These are phyloP conservation scores for Cenchrus fungigraminus DNA, from an alignment of 176 grass and related monocot species.

Conservation along the genomic window DNA sequence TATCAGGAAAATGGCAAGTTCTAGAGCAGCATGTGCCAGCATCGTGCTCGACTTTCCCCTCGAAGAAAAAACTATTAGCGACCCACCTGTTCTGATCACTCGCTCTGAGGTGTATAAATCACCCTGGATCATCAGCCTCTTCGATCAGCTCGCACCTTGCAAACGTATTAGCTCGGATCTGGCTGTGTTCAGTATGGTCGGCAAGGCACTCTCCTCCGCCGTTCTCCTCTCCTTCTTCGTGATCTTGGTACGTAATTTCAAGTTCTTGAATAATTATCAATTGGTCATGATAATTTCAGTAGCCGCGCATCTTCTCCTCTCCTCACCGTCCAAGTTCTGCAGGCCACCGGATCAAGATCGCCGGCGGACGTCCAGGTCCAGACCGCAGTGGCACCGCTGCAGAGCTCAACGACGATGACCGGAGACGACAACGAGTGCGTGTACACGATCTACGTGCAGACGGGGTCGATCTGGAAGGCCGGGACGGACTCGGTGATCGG, in stretches of 20 bases:
- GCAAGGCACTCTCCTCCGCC: not conserved
- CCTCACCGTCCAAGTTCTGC: not conserved
- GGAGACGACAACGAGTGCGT: constrained; percentile 14
- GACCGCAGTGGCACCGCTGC: not conserved
- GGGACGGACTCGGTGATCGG: constrained; percentile 38
- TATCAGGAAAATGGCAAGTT: not conserved
- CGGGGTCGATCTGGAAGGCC: constrained; percentile 43
- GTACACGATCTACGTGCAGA: constrained; percentile 43
- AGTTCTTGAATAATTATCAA: too few species aligned
- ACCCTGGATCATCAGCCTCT: not conserved
- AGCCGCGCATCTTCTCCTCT: too few species aligned
- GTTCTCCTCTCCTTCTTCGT: not conserved
- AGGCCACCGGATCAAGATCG: constrained; percentile 17
- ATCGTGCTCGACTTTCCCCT: not conserved
- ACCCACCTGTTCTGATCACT: not conserved
- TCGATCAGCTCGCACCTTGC: not conserved
- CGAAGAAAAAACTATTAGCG: not conserved
- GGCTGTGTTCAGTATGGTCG: not conserved
- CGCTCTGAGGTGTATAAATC: not conserved
- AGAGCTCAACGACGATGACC: not conserved
- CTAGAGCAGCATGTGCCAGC: not conserved
- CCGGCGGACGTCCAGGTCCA: not conserved
- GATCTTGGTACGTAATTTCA: not conserved
- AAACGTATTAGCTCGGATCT: not conserved
- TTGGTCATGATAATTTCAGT: not conserved